These are phyloP conservation scores for Oxalis stricta DNA, from an alignment of 441 rosid genomes.

Conservation along the genomic window DNA sequence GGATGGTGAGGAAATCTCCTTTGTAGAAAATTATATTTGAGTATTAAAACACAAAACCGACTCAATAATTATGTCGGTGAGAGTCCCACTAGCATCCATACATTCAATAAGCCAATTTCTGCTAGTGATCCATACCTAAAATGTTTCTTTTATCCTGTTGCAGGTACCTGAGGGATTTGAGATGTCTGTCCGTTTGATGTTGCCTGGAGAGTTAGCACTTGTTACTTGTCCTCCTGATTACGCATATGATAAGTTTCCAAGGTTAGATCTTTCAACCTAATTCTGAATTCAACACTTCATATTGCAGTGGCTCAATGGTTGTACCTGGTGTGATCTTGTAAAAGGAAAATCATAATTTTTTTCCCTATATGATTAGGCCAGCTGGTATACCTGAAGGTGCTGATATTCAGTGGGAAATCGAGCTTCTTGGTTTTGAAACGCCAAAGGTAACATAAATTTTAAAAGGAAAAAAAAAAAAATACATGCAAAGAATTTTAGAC, in stretches of 20 bases:
- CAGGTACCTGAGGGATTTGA: constrained; percentile 98
- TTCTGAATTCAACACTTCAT: neutral
- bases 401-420: constrained; percentile 88
- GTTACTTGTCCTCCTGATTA: constrained; percentile 95
- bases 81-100: neutral
- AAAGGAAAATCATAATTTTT: neutral
- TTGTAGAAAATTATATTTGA: constrained; percentile 2
- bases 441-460: constrained; percentile 42
- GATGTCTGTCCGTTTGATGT: constrained; percentile 91
- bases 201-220: constrained; percentile 91
- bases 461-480: too few relatives aligned
- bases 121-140: neutral
- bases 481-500: neutral
- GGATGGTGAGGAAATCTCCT: constrained; percentile 39
- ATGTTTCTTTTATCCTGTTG: constrained; percentile 5
- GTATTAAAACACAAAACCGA: constrained; percentile 1
- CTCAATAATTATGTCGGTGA: neutral
- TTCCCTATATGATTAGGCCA: constrained; percentile 36
- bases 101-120: neutral
- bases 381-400: constrained; percentile 83
- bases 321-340: neutral
- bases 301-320: neutral
- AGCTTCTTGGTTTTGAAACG: constrained; percentile 93
- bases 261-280: constrained; percentile 28
- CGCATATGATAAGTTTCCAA: constrained; percentile 82